Conservation (phyloP, 2,329 filamentous ascomycete genomes). For the Acrocalymma vagum region DNA sequence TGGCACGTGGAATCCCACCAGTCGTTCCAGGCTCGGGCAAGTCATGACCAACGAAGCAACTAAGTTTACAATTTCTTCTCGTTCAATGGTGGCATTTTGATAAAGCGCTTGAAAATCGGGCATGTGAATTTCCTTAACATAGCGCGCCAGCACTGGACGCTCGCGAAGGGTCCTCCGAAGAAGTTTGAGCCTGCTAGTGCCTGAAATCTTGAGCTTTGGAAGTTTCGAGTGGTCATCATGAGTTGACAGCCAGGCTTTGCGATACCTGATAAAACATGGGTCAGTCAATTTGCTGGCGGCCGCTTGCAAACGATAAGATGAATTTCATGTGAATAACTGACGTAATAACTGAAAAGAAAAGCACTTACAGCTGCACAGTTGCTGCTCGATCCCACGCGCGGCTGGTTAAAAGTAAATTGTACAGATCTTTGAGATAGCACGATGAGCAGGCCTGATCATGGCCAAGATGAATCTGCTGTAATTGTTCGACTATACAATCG, state of each 20-base stretch:
- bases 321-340: not conserved
- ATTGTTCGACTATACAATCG: slow-evolving; percentile 61
- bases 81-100: slow-evolving; percentile 49
- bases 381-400: slow-evolving; percentile 65
- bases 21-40: slow-evolving; percentile 64
- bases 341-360: slow-evolving; percentile 2
- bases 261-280: slow-evolving; percentile 52
- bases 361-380: slow-evolving; percentile 58
- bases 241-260: slow-evolving; percentile 57
- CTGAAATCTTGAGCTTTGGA: slow-evolving; percentile 54
- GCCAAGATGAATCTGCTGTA: slow-evolving; percentile 54
- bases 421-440: slow-evolving; percentile 64
- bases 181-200: slow-evolving; percentile 60
- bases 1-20: slow-evolving; percentile 62
- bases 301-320: not conserved
- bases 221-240: slow-evolving; percentile 46
- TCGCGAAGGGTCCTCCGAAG: slow-evolving; percentile 64
- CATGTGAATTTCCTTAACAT: slow-evolving; percentile 63
- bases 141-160: slow-evolving; percentile 58
- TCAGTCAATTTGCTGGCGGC: no score
- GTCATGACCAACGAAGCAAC: slow-evolving; percentile 66
- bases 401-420: slow-evolving; percentile 62
- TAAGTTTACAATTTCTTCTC: slow-evolving; percentile 60
- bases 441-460: slow-evolving; percentile 55
- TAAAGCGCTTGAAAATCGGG: slow-evolving; percentile 56